Base-by-base conservation (phyloP, 2,329 filamentous ascomycete genomes). In the Hypoxylon sp. region DNA sequence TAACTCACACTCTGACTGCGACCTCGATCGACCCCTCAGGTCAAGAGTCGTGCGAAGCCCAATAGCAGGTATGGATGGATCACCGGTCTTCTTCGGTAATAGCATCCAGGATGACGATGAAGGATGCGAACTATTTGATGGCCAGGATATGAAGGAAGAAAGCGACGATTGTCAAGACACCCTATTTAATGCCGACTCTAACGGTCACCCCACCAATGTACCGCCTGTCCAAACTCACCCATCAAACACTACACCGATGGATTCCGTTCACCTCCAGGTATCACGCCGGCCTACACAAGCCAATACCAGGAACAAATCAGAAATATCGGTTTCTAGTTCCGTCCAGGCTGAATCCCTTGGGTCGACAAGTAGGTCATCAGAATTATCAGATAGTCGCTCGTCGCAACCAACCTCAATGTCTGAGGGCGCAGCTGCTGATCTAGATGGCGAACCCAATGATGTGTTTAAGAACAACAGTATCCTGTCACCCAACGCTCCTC, bases 301-400 rank as follows among this genome's bases (percentile, higher is more conserved):
- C 29, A 56, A 41, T 32, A 53, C 66, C 6, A 68, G 56, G 14
- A 45, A 47, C 7, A 54, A 54, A 43, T 57, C 65, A 14, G 29
- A 63, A n/a, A 43, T 65, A 3, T 65, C 71, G 6, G 66, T 65
- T 16, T 39, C 55, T 16, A 46, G 63, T 37, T 41, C 55, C 66
- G 0, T 14, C 63, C 27, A 72, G 70, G 27, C 69, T 19, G 71
- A 74, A 62, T 68, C 74, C 0, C 71, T 73, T 5, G 52, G 53
- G 6, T 61, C 73, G 23, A 71, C 74, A n/a, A 75, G 56, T 48
- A 71, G 68, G 25, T 75, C 73, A 8, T 74, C 74, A 21, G 68
- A 70, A 30, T 75, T 69, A 5, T 67, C 74, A 2, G 71, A 74
- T 34, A 71, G 70, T 29, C 68, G 51, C 21, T 65, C 63, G 7